These are phyloP conservation scores for Candida methanosorbosa DNA, from an alignment of 805 yeast species.

Conservation along the genomic window DNA sequence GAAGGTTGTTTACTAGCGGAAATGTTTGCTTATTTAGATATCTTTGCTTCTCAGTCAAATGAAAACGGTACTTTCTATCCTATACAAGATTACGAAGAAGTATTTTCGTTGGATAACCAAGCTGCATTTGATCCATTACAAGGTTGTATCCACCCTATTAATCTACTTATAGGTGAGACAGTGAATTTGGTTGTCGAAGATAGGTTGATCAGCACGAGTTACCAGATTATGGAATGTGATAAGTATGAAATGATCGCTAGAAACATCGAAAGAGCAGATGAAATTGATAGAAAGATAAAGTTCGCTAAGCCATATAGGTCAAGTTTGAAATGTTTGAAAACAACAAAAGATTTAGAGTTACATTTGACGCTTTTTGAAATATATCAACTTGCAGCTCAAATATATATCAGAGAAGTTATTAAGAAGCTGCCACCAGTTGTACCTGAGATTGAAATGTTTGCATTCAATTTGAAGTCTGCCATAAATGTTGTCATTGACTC, in stretches of 20 bases:
- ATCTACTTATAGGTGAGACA: slow-evolving; percentile 28
- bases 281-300: slow-evolving; percentile 9
- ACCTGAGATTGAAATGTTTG: slow-evolving; percentile 16
- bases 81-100: slow-evolving; percentile 22
- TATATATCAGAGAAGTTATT: slow-evolving; percentile 16
- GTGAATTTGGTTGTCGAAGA: slow-evolving; percentile 21
- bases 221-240: slow-evolving; percentile 14
- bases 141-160: slow-evolving; percentile 31
- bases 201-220: slow-evolving; percentile 10
- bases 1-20: slow-evolving; percentile 26
- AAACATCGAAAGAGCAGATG: slow-evolving; percentile 9
- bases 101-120: slow-evolving; percentile 13
- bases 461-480: slow-evolving; percentile 9
- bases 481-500: slow-evolving; percentile 8
- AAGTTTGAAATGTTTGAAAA: slow-evolving; percentile 9
- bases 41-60: slow-evolving; percentile 28
- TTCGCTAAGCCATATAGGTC: slow-evolving; percentile 12
- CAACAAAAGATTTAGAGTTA: slow-evolving; percentile 15
- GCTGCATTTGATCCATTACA: slow-evolving; percentile 29
- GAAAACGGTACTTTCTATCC: slow-evolving; percentile 28
- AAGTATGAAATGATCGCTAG: slow-evolving; percentile 9
- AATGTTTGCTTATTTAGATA: slow-evolving; percentile 32
- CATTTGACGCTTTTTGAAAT: slow-evolving; percentile 28
- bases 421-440: slow-evolving; percentile 17
- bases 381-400: slow-evolving; percentile 20